These are phyloP conservation scores for Daldinia vernicosa DNA, from an alignment of 495 filamentous ascomycete species.

Conservation along the genomic window DNA sequence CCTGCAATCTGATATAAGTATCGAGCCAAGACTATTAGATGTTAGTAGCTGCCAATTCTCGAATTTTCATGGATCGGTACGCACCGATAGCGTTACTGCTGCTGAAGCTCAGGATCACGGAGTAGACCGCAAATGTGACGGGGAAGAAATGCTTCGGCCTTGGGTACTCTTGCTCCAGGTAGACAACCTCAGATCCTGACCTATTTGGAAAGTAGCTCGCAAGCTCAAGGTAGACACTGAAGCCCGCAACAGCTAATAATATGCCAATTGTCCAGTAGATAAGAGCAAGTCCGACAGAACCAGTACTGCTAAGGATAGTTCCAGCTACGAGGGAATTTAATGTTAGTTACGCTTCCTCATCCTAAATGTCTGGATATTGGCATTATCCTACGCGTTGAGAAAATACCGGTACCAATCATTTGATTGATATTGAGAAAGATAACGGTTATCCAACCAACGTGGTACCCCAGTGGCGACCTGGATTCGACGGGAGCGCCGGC, in stretches of 20 bases:
- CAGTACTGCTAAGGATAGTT: conserved; percentile 63
- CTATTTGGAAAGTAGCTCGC: conserved; percentile 71
- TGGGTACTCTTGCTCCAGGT: conserved; percentile 72
- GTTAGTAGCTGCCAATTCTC: neutral
- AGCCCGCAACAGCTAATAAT: conserved; percentile 58
- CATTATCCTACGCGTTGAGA: conserved; percentile 64
- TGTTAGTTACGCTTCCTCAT: neutral
- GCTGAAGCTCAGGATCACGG: conserved; percentile 67
- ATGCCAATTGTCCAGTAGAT: conserved; percentile 71
- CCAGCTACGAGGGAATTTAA: conserved; percentile 52
- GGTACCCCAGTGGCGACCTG: conserved; percentile 67
- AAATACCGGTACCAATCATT: conserved; percentile 74
- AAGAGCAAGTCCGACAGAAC: conserved; percentile 67
- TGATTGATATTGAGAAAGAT: conserved; percentile 70
- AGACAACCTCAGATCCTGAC: conserved; percentile 71
- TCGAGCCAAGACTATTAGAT: conserved; percentile 55
- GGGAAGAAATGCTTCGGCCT: conserved; percentile 69
- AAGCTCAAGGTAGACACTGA: conserved; percentile 68
- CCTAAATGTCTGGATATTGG: neutral
- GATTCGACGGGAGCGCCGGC: conserved; percentile 69
- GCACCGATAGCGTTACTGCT: conserved; percentile 69
- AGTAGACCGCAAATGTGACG: conserved; percentile 66
- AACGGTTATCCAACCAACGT: conserved; percentile 63
- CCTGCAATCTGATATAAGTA: conserved; percentile 65
- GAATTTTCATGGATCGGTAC: neutral